phyloP scores from a whole-genome alignment of 768 basidiomycete genomes.

The Pleurotus pulmonarius region DNA sequence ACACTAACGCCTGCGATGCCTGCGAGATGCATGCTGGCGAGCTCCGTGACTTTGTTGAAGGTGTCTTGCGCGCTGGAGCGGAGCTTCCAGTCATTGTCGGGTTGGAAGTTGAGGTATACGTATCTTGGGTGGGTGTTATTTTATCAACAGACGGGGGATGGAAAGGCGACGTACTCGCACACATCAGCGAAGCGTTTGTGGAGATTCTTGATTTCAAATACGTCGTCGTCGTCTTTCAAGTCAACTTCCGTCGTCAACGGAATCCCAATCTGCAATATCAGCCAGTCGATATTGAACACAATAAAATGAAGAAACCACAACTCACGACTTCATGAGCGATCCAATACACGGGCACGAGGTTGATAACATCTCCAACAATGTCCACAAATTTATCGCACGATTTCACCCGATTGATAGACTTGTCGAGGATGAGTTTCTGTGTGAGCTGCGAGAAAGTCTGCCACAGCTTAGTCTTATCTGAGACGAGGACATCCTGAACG shows the following conservation, averaged over 20 bases:
- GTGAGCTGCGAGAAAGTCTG: constrained; percentile 31
- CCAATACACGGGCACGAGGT: constrained; percentile 60
- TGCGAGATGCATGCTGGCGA: constrained; percentile 28
- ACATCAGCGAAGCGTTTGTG: constrained; percentile 43
- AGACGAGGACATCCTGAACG: constrained; percentile 17
- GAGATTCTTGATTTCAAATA: constrained; percentile 33
- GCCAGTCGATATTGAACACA: neutral
- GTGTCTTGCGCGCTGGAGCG: constrained; percentile 33
- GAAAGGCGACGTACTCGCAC: constrained; percentile 35
- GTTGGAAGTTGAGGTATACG: constrained; percentile 40
- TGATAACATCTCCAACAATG: constrained; percentile 65
- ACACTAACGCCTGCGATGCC: constrained; percentile 17
- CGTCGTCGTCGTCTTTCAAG: constrained; percentile 22
- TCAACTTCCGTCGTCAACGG: constrained; percentile 30
- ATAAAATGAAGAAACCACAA: neutral
- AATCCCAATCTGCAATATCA: constrained; percentile 36
- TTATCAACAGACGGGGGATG: neutral
- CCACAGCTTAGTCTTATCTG: constrained; percentile 15
- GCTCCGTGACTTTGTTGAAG: constrained; percentile 23
- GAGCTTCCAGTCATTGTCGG: constrained; percentile 43
- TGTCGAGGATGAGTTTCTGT: constrained; percentile 27
- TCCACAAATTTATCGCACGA: constrained; percentile 38
- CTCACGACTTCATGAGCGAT: constrained; percentile 54
- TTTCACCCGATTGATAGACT: constrained; percentile 28
- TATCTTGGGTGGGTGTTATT: constrained; percentile 27